phyloP scores from a whole-genome alignment of 2,329 filamentous ascomycete genomes.

The Aspergillus fischeri region DNA sequence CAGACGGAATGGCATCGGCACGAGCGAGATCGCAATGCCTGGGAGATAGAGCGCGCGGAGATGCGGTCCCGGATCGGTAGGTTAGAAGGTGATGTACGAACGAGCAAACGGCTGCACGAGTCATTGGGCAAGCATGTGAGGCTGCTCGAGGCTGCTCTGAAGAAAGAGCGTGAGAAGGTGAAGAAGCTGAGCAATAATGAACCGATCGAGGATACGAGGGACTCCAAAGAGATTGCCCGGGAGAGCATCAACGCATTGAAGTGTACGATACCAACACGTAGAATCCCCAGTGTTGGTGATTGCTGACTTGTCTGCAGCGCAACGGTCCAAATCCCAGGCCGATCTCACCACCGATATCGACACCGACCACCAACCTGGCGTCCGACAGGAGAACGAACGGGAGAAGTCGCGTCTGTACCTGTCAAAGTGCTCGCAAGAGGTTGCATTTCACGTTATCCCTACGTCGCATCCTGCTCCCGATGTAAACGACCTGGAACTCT shows the following conservation, averaged over 20 bases:
- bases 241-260: conserved; percentile 41
- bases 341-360: conserved; percentile 48
- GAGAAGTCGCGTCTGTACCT: conserved; percentile 62
- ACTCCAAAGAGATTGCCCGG: conserved; percentile 44
- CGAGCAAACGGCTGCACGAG: conserved; percentile 83
- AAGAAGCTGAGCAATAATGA: conserved; percentile 50
- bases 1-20: conserved; percentile 99
- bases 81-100: conserved; percentile 82
- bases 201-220: conserved; percentile 47
- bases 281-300: neutral
- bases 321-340: conserved; percentile 45
- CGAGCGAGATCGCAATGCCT: conserved; percentile 93
- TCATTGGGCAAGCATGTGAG: conserved; percentile 85
- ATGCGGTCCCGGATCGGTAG: conserved; percentile 97
- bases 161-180: conserved; percentile 71
- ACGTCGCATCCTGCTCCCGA: conserved; percentile 58
- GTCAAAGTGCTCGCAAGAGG: conserved; percentile 63
- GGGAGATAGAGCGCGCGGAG: conserved; percentile 98
- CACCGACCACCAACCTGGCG: conserved; percentile 42
- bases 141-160: conserved; percentile 83
- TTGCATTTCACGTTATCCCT: conserved; percentile 65
- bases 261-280: conserved; percentile 22
- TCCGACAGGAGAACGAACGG: conserved; percentile 55
- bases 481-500: conserved; percentile 39
- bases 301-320: conserved; percentile 26